Evolutionary conservation across 495 filamentous ascomycete species (phyloP).

Genomic region (Corynascus novoguineensis): DNA sequence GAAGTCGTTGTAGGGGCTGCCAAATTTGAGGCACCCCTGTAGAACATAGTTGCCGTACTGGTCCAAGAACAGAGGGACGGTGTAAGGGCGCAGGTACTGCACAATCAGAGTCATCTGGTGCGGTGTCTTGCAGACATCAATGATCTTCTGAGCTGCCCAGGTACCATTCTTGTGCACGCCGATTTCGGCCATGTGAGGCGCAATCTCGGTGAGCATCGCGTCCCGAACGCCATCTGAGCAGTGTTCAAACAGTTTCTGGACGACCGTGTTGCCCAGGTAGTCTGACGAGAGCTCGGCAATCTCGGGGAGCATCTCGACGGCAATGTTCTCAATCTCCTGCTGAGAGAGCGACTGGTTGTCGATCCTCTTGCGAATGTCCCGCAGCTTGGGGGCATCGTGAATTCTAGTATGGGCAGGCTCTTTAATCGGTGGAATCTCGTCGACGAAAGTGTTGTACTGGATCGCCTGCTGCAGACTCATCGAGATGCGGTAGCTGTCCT

Average conservation of each 20-base stretch:
- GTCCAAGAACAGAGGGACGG: constrained; percentile 85
- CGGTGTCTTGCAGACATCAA: constrained; percentile 84
- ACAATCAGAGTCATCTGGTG: constrained; percentile 81
- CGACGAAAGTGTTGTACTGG: constrained; percentile 60
- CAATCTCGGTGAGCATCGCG: constrained; percentile 81
- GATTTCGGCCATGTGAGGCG: constrained; percentile 90
- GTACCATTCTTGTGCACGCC: constrained; percentile 98
- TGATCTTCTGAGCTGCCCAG: constrained; percentile 99
- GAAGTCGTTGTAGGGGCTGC: constrained; percentile 82
- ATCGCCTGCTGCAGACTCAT: constrained; percentile 71
- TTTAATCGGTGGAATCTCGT: constrained; percentile 82
- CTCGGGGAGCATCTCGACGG: constrained; percentile 87
- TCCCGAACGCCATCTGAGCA: constrained; percentile 88
- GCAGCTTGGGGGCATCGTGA: constrained; percentile 90
- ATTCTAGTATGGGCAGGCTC: constrained; percentile 87
- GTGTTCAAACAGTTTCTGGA: constrained; percentile 95
- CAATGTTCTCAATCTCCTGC: constrained; percentile 87
- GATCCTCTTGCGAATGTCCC: constrained; percentile 95
- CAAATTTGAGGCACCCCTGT: constrained; percentile 91
- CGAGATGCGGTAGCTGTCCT: constrained; percentile 67
- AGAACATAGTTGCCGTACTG: constrained; percentile 98
- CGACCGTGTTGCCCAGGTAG: constrained; percentile 98
- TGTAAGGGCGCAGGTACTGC: constrained; percentile 75
- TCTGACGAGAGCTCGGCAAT: constrained; percentile 92
- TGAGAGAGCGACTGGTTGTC: constrained; percentile 84